A percentile compares a stretch with the other conserved stretches of the same genome.
Conservation (phyloP, 768 basidiomycete genomes). For the Pleurotus tuoliensis region DNA sequence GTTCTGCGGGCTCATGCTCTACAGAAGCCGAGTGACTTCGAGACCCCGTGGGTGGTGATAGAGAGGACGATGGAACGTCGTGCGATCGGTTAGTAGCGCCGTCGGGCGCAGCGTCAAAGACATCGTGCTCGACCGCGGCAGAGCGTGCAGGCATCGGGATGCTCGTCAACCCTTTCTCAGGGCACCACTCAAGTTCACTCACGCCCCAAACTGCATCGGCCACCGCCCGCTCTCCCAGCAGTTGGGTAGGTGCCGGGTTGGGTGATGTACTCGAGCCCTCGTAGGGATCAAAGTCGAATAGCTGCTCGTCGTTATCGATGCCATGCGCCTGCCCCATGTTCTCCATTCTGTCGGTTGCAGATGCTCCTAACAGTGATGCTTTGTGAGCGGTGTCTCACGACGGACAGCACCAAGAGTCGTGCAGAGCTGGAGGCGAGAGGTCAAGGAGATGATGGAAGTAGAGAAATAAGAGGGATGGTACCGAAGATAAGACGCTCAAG, state of each 20-base stretch:
- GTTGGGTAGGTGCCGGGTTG: not conserved
- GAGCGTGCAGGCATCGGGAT: constrained; percentile 45
- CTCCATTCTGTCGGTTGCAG: constrained; percentile 17
- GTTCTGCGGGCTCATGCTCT: not conserved
- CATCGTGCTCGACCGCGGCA: constrained; percentile 31
- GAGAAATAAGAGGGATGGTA: constrained; percentile 12
- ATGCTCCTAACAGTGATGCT: constrained; percentile 3
- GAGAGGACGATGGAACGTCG: constrained; percentile 15
- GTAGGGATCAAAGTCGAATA: constrained; percentile 50
- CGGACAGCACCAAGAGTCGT: not conserved
- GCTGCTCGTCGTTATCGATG: constrained; percentile 50
- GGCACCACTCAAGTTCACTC: not conserved
- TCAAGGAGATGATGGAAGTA: constrained; percentile 11
- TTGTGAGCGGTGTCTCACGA: not conserved
- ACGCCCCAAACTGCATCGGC: not conserved
- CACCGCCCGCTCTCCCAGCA: not conserved
- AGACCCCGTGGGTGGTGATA: constrained; percentile 18
- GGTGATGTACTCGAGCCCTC: constrained; percentile 23
- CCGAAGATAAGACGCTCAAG: constrained; percentile 8
- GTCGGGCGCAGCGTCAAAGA: constrained; percentile 27
- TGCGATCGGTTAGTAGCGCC: not conserved
- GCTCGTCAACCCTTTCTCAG: constrained; percentile 46
- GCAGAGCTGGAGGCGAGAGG: not conserved
- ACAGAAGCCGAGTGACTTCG: not conserved
- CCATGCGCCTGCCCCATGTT: constrained; percentile 32